These are phyloP conservation scores for Russula vinacea DNA, from an alignment of 768 basidiomycete genomes.

Conservation along the genomic window DNA sequence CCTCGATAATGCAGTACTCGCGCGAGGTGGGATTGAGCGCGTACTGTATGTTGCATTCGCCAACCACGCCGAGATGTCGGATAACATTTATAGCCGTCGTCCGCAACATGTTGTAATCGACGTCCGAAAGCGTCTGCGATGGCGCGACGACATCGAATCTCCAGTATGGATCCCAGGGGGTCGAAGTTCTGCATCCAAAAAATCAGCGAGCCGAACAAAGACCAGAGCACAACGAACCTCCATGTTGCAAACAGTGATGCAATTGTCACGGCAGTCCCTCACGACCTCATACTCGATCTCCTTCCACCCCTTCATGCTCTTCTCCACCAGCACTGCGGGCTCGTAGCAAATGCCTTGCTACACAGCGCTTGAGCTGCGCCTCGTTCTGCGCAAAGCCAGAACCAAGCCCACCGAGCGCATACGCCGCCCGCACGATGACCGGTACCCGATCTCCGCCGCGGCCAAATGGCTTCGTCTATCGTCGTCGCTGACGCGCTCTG, in stretches of 20 bases:
- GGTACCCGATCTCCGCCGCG: constrained; percentile 83
- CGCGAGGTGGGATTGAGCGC: constrained; percentile 92
- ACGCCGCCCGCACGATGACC: constrained; percentile 95
- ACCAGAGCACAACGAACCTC: constrained; percentile 63
- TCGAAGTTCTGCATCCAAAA: constrained; percentile 80
- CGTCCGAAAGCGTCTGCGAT: constrained; percentile 96
- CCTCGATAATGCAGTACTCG: constrained; percentile 99
- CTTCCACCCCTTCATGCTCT: constrained; percentile 99
- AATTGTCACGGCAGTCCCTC: constrained; percentile 95
- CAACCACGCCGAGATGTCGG: constrained; percentile 95
- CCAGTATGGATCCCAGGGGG: constrained; percentile 96
- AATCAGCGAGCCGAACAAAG: background rate
- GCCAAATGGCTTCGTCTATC: constrained; percentile 78
- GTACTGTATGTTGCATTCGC: constrained; percentile 99
- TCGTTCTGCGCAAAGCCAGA: constrained; percentile 96
- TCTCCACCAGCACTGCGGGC: constrained; percentile 99
- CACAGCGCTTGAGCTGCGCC: constrained; percentile 85
- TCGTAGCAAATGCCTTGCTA: constrained; percentile 93
- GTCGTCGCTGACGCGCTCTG: constrained; percentile 87
- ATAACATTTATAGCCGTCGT: constrained; percentile 98
- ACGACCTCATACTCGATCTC: constrained; percentile 99
- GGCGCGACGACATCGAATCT: constrained; percentile 98
- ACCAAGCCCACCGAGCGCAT: constrained; percentile 92
- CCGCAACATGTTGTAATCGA: constrained; percentile 99
- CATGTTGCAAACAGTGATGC: constrained; percentile 99